Evolutionary conservation across 177 flowering plant species (phyloP), one percentile per base, ranked within the genome.

Genomic region (Vitis hybrid): DNA sequence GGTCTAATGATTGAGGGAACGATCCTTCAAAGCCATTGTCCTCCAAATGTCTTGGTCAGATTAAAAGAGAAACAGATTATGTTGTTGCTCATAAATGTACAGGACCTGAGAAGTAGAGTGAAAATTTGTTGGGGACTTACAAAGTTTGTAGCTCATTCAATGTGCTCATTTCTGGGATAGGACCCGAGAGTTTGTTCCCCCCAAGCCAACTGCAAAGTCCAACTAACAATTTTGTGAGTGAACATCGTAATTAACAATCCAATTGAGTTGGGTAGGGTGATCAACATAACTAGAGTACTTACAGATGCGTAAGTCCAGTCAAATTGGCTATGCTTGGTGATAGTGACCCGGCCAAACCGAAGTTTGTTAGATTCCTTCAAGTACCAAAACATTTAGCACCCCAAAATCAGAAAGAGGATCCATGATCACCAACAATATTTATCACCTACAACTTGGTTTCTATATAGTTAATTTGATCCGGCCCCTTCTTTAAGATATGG

Each of bases 31-130:
- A 66, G 55, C 82, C 70, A 68, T 94, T 94, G 77, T 88, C 74
- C 76, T 92, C 93, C 85, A 94, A 80, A 80, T 87, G 92, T 79
- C 98, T 93, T 68, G 50, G 60, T 17, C 30, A 20, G 57, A 60
- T 63, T 15, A 73, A n/a, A 21, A 17, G 13, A 69, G 18, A 65
- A 68, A 17, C 9, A 65, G 63, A 53, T 30, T 54, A 68, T 21
- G 9, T 2, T 65, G 48, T 41, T 9, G 48, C 10, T 41, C 9
- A 41, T 8, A 41, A 41, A 41, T 41, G 48, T 6, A 6, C 48
- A 41, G 48, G 48, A 41, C 0, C 48, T 41, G 73, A 61, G 17
- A 74, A 48, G 14, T 2, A 57, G 20, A 52, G 50, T 35, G 32
- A 49, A 65, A 17, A 49, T 4, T 11, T 50, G 20, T 27, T 69